Evolutionary conservation across 805 yeast genomes (phyloP), one percentile per base, ranked within the genome.

Genomic region (Scheffersomyces coipomensis): DNA sequence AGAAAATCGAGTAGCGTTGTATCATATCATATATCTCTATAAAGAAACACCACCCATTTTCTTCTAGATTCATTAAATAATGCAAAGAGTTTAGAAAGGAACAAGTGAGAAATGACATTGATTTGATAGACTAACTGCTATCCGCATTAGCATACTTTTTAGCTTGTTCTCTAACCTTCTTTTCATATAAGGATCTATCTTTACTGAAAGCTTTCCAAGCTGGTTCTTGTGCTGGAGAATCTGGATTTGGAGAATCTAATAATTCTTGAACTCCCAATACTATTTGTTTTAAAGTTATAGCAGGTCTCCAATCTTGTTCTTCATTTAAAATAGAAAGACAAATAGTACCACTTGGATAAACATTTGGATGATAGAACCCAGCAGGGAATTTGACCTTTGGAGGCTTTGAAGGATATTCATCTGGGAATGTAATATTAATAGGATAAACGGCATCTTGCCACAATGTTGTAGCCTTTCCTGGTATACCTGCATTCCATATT

Each of bases 291-390:
- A 91, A 65, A 12, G 96, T 87, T 49, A 91, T 85, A 7, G 97
- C 96, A 1, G 99, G 99, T 56, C 96, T 79, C 99, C 99, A 93
- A 62, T 88, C 98, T 62, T 90, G 95, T 33, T 84, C 89, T 60
- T 93, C 99, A 62, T 93, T 93, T 56, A 93, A 71, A 39, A 93
- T 90, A 38, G 95, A 83, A 34, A 93, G 75, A 65, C 99, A 93
- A 26, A 93, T 83, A 1, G 98, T 93, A 1, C 99, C 99, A 40
- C 96, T 86, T 1, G 99, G 99, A 54, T 93, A 93, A 8, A 93
- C 91, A 55, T 93, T 93, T 10, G 99, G 99, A 63, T 93, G 99
- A 66, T 89, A 93, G 54, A 93, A 93, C 0, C 85, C 87, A 2
- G 82, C 78, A 2, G 96, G 96, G 50, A 93, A 89, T 64, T 78